These are phyloP conservation scores for Phialocephala sp. DNA, from an alignment of 2,329 filamentous ascomycete genomes.

Conservation along the genomic window DNA sequence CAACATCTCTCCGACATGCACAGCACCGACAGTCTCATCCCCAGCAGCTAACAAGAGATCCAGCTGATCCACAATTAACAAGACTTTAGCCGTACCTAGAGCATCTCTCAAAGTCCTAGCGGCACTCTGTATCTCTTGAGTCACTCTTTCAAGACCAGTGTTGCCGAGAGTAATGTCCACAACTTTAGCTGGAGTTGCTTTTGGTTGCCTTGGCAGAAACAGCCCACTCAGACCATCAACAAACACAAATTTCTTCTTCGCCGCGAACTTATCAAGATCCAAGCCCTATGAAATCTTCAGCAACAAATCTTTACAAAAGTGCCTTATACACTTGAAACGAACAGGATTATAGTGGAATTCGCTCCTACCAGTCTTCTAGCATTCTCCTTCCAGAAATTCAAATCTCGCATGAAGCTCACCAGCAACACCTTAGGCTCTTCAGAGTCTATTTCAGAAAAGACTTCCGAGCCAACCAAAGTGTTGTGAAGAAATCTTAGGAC, in stretches of 20 bases:
- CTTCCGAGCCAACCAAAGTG: slow-evolving; percentile 37
- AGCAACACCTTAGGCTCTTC: slow-evolving; percentile 65
- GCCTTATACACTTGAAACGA: neutral
- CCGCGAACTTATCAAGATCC: slow-evolving; percentile 67
- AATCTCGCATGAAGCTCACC: slow-evolving; percentile 82
- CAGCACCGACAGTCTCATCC: slow-evolving; percentile 50
- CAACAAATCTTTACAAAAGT: neutral
- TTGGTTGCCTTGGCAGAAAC: slow-evolving; percentile 30
- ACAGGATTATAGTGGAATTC: slow-evolving; percentile 11
- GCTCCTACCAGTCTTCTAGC: slow-evolving; percentile 66
- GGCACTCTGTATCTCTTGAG: slow-evolving; percentile 30
- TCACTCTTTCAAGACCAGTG: slow-evolving; percentile 29
- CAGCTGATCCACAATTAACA: slow-evolving; percentile 70
- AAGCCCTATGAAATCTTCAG: slow-evolving; percentile 59
- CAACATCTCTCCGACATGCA: slow-evolving; percentile 60
- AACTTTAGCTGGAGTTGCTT: slow-evolving; percentile 6
- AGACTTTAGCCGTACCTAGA: slow-evolving; percentile 45
- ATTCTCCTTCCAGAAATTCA: slow-evolving; percentile 78
- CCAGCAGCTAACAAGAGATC: slow-evolving; percentile 68
- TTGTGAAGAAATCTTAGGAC: slow-evolving; percentile 58
- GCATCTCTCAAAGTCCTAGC: slow-evolving; percentile 28
- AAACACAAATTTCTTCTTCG: slow-evolving; percentile 68
- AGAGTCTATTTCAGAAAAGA: slow-evolving; percentile 35
- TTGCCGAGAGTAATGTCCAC: slow-evolving; percentile 28
- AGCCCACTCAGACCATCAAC: slow-evolving; percentile 65